Percentiles rank a stretch among this genome's conserved stretches.
Evolutionary conservation across 768 basidiomycete genomes (phyloP).

Genomic region (Panus rudis): DNA sequence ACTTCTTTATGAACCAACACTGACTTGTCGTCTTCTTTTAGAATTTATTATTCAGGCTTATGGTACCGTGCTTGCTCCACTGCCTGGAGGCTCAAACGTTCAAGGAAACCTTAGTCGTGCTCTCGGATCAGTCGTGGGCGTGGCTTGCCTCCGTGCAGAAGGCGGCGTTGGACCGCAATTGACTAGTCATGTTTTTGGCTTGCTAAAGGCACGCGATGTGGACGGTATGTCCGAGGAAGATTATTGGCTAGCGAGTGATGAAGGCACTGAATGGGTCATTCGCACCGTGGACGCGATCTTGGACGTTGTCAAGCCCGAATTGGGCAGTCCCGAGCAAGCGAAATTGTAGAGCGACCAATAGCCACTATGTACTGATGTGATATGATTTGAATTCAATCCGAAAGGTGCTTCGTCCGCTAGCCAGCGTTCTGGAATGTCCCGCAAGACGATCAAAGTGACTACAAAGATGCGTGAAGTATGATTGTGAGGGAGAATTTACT

Average conservation of each 20-base stretch:
- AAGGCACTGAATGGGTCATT: slow-evolving; percentile 86
- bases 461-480: no score
- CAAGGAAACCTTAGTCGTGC: slow-evolving; percentile 84
- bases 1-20: slow-evolving; percentile 1
- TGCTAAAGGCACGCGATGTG: slow-evolving; percentile 72
- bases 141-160: slow-evolving; percentile 80
- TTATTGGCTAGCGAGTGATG: slow-evolving; percentile 74
- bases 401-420: no score
- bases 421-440: no score
- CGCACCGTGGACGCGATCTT: slow-evolving; percentile 76
- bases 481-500: no score
- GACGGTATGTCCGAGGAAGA: slow-evolving; percentile 62
- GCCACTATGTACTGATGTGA: slow-evolving; percentile 1
- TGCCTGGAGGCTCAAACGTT: slow-evolving; percentile 51
- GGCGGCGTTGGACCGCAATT: slow-evolving; percentile 82
- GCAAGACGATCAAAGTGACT: no score
- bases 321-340: slow-evolving; percentile 30
- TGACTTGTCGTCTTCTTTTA: slow-evolving; percentile 30
- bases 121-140: slow-evolving; percentile 77
- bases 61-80: slow-evolving; percentile 69
- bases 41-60: slow-evolving; percentile 86
- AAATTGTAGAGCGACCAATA: no score
- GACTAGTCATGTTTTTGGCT: slow-evolving; percentile 82
- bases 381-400: neutral
- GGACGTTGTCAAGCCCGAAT: slow-evolving; percentile 51